Base-by-base conservation (phyloP, 306 rosid genomes). In the Begonia peltatifolia region DNA sequence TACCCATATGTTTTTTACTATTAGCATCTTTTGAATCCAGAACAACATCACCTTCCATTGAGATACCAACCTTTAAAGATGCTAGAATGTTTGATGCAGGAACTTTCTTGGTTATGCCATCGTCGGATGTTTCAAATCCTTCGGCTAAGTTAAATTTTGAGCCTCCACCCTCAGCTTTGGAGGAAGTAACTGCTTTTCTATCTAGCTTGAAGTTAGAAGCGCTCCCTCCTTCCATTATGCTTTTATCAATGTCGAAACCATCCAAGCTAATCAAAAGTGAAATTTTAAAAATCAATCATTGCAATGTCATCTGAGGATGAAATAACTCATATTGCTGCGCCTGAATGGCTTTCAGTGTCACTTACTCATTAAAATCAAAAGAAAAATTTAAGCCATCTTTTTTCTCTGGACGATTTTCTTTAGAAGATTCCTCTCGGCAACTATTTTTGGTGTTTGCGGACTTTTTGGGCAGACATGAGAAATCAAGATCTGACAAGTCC, bases 401-500 rank as follows among this genome's bases (percentile, higher is more conserved):
- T 53, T 76, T 76, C 68, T 75, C 74, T 62, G 70, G 68, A 53
- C 0, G 9, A 63, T 71, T 83, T 68, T 77, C 74, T 48, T 62
- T 46, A 56, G 92, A 65, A 60, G 71, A 55, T 70, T 77, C 85
- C 57, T 67, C 86, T 57, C 56, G 71, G 15, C 76, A 52, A 55
- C 60, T 74, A 54, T 70, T 77, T 59, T 60, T 76, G 30, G 82
- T 62, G 68, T 74, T 81, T 46, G 64, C 49, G 15, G 60, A n/a
- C 57, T 78, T 82, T 60, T 63, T 78, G 11, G 86, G 83, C 2
- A 72, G 65, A 68, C 68, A 53, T 66, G 90, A 53, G 70, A 90
- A 80, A 71, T 83, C 87, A 69, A 80, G 84, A 71, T 90, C 94
- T 63, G 90, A 62, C 85, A 83, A 74, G 82, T 83, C 95, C 80